Evolutionary conservation across 129 eudicot species (phyloP).

Genomic region (Logfia minima): DNA sequence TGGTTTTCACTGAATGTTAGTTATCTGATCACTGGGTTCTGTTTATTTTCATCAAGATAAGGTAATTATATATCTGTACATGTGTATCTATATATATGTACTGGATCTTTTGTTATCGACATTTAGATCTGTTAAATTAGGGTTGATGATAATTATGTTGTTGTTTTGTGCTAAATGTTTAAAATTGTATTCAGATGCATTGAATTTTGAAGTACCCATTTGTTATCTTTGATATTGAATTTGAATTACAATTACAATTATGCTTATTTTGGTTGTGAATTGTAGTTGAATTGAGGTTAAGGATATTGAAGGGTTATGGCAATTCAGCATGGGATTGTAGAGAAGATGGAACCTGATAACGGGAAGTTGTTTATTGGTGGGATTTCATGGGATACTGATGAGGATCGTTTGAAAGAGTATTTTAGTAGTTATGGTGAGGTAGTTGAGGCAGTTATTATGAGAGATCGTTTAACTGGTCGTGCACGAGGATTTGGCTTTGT

Average conservation of each 20-base stretch:
- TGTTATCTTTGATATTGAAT: neutral
- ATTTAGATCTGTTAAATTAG: constrained; percentile 48
- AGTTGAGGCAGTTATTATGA: constrained; percentile 77
- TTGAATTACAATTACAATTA: neutral
- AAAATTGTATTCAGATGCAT: constrained; percentile 13
- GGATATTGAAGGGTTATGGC: constrained; percentile 26
- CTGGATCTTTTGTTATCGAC: constrained; percentile 34
- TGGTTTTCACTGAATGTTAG: constrained; percentile 28
- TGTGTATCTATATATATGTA: neutral
- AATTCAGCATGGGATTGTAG: constrained; percentile 37
- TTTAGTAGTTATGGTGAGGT: constrained; percentile 71
- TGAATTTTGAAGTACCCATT: neutral
- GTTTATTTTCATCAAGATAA: constrained; percentile 26
- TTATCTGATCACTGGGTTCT: constrained; percentile 46
- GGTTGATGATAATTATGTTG: constrained; percentile 15
- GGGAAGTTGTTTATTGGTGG: constrained; percentile 88
- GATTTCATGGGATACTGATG: constrained; percentile 92
- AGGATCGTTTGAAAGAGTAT: constrained; percentile 68
- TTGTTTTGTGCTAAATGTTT: constrained; percentile 18
- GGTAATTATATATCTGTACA: constrained; percentile 19
- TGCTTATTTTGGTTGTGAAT: neutral
- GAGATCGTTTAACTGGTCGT: constrained; percentile 79
- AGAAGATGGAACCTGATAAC: constrained; percentile 66
- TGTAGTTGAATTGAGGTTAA: constrained; percentile 12
- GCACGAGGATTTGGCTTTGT: constrained; percentile 89